Evolutionary conservation across 1,284 basidiomycete genomes (phyloP), one percentile per base, ranked within the genome.

Genomic region (Puccinia hordei): DNA sequence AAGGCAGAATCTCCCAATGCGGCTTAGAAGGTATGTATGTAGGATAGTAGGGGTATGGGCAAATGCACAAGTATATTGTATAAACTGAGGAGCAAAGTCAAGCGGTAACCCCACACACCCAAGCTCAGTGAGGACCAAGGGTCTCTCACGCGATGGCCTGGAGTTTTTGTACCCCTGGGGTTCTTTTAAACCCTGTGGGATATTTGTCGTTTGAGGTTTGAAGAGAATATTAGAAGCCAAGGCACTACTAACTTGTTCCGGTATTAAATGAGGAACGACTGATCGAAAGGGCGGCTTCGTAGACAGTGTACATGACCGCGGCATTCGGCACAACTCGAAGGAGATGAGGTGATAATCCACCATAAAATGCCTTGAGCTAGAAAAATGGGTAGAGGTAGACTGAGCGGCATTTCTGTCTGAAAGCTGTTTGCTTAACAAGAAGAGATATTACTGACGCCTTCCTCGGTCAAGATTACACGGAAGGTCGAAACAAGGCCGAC

Each of bases 291-390:
- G 69, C 79, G 33, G 79, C 72, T 72, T 86, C 87, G 82, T 87
- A 87, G 51, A 87, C 85, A n/a, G 82, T 91, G 87, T 92, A 99
- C 94, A 98, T 99, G 83, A 97, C 94, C 0, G 92, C 93, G 0
- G 96, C 96, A 83, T 99, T 99, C 3, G 96, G 96, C 0, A 98
- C 93, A 75, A 99, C 96, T 68, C 96, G 91, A 89, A 99, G 91
- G 81, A 99, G 88, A 86, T 99, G 97, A 0, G 96, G 95, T 75
- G 91, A 93, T 75, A 99, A 89, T 4, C 97, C 97, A 46, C 94
- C 92, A 84, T 99, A 99, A 57, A 99, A 86, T 5, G 92, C 90
- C 44, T 89, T 61, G n/a, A 41, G 55, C 72, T 81, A 30, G n/a
- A 74, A 49, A 35, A 24, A 72, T 41, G 15, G 27, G 59, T 22